Conservation (phyloP, 1,139 yeast genomes). For the Saccharomyces hybrid region DNA sequence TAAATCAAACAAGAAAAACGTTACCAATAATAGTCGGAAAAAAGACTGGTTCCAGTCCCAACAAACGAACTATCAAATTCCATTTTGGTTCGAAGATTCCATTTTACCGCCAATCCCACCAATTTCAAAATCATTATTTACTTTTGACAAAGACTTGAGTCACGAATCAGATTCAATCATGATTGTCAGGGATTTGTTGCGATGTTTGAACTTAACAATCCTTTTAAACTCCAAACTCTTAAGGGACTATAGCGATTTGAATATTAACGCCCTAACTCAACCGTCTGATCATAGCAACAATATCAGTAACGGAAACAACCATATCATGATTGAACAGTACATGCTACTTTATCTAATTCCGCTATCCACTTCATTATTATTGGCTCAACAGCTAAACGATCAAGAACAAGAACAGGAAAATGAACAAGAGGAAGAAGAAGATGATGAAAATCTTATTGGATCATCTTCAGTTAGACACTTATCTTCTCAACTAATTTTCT, state of each 20-base stretch:
- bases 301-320: background rate
- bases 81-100: conserved; percentile 23
- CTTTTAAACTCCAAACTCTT: background rate
- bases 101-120: conserved; percentile 32
- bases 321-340: conserved; percentile 8
- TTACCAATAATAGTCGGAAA: background rate
- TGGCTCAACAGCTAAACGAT: conserved; percentile 26
- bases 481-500: conserved; percentile 10
- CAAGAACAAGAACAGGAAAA: background rate
- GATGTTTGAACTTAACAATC: conserved; percentile 18
- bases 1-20: background rate
- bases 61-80: conserved; percentile 12
- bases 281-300: background rate
- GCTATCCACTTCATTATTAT: conserved; percentile 27
- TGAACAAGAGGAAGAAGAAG: conserved; percentile 8
- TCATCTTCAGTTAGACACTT: background rate
- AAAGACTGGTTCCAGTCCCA: background rate
- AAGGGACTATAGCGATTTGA: conserved; percentile 11
- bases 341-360: conserved; percentile 31
- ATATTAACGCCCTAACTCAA: background rate
- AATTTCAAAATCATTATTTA: conserved; percentile 32
- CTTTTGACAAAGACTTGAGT: conserved; percentile 24
- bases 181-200: conserved; percentile 7
- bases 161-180: conserved; percentile 6
- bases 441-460: background rate